Base-by-base conservation (phyloP, 257 asterid species). In the Plantago major region DNA sequence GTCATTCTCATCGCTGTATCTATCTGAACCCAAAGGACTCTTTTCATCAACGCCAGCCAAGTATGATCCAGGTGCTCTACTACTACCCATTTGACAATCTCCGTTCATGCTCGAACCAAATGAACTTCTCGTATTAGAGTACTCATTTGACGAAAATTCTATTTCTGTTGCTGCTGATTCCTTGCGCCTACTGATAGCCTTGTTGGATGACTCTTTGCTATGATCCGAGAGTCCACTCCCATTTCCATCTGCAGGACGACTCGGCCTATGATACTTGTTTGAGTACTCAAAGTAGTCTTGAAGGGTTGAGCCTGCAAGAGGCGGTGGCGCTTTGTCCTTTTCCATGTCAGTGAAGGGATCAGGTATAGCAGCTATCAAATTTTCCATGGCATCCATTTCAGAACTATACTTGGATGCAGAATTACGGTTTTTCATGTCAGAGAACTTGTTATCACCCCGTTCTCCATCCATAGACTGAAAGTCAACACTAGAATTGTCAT, bases 81-180 rank as follows among this genome's bases (percentile, higher is more conserved):
- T 69, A 64, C 65, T 67, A 70, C 68, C 79, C 43, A 67, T 40
- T 17, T 67, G 81, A 33, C 8, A 33, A 47, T 74, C 79, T 42
- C 76, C 84, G 18, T 68, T 84, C 73, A 62, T 77, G 74, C 80
- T 82, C 0, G 95, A 90, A 57, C 77, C 95, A 45, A 78, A 69
- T 10, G 98, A 81, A 11, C 96, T 83, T 43, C 95, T 91, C 0
- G 94, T 84, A 61, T 84, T 88, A 15, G 71, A 18, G 57, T 74
- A 90, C 78, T 90, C 98, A 40, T 76, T 85, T 14, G 96, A 80
- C 3, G 91, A 74, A 58, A 90, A 70, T 9, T 88, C 96, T 45
- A 86, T 88, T 80, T 88, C 96, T 43, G 94, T 85, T 48, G 88
- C 83, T 37, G 78, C 60, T 17, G 79, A 69, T 58, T 81, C 88